These are phyloP conservation scores for Biscutella laevigata DNA, from an alignment of 441 rosid species.

Conservation along the genomic window DNA sequence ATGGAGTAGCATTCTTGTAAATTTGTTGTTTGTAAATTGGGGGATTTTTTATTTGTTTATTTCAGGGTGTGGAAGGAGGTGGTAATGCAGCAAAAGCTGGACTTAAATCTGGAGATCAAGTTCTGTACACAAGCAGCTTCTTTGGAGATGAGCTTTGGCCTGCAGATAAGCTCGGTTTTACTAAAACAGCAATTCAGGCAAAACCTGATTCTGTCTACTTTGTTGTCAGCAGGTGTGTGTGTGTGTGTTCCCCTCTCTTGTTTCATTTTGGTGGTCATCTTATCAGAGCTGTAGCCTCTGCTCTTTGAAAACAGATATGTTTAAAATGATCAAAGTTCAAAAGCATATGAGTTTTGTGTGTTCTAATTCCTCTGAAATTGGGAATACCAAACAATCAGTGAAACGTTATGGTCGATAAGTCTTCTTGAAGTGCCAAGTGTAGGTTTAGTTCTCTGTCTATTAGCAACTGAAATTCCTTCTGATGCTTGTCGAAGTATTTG, in stretches of 20 bases:
- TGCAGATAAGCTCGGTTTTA: constrained; percentile 89
- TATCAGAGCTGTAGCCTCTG: neutral
- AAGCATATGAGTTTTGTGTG: neutral
- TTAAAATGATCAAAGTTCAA: neutral
- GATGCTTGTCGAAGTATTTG: neutral
- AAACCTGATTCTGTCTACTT: constrained; percentile 91
- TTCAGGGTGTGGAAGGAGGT: constrained; percentile 79
- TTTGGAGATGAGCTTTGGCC: constrained; percentile 99
- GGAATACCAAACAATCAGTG: neutral
- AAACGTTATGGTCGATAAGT: neutral
- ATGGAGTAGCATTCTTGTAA: constrained; percentile 5
- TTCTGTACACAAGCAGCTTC: constrained; percentile 89
- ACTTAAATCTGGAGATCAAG: constrained; percentile 84
- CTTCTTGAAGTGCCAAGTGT: neutral
- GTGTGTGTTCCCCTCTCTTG: neutral
- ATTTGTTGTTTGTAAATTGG: neutral
- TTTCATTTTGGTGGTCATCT: neutral
- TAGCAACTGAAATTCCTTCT: neutral
- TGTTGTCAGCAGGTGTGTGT: constrained; percentile 66
- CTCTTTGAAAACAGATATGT: neutral
- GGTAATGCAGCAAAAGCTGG: constrained; percentile 95
- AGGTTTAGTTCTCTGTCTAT: neutral
- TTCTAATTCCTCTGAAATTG: neutral
- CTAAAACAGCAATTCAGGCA: constrained; percentile 95
- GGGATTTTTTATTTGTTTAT: neutral